phyloP scores from a whole-genome alignment of 228 moss, liverwort and hornwort genomes.

The Sphagnum magellanicum region DNA sequence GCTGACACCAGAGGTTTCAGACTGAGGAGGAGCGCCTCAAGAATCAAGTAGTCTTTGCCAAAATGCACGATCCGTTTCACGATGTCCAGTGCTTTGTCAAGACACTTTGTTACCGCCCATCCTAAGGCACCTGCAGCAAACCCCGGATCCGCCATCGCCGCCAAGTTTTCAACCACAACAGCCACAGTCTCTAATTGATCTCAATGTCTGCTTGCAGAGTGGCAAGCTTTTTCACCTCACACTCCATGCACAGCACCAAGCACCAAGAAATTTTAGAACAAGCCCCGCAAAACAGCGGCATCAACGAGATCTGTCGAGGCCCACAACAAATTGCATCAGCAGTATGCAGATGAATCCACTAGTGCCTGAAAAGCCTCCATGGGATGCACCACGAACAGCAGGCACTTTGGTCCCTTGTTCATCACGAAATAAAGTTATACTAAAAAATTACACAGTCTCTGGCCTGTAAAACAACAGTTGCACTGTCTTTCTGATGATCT shows the following conservation, averaged over 20 bases:
- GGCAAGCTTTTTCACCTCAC: neutral
- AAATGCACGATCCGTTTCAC: neutral
- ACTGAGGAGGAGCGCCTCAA: neutral
- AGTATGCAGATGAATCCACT: too few relatives aligned
- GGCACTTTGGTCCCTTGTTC: too few relatives aligned
- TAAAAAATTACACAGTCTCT: too few relatives aligned
- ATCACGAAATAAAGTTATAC: too few relatives aligned
- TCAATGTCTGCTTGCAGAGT: neutral
- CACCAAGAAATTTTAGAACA: neutral
- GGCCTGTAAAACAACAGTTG: too few relatives aligned
- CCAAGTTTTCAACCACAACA: neutral
- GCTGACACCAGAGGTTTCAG: neutral
- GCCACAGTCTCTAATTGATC: neutral
- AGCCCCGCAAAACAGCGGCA: too few relatives aligned
- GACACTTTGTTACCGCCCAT: neutral
- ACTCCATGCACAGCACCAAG: neutral
- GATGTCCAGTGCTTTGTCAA: neutral
- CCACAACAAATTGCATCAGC: too few relatives aligned
- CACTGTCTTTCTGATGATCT: too few relatives aligned
- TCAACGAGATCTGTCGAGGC: too few relatives aligned
- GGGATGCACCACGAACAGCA: too few relatives aligned
- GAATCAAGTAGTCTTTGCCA: neutral
- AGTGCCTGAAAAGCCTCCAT: too few relatives aligned
- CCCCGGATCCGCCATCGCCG: neutral
- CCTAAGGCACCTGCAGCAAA: neutral